These are phyloP conservation scores for Talaromyces stipitatus DNA, from an alignment of 495 filamentous ascomycete genomes.

Conservation along the genomic window DNA sequence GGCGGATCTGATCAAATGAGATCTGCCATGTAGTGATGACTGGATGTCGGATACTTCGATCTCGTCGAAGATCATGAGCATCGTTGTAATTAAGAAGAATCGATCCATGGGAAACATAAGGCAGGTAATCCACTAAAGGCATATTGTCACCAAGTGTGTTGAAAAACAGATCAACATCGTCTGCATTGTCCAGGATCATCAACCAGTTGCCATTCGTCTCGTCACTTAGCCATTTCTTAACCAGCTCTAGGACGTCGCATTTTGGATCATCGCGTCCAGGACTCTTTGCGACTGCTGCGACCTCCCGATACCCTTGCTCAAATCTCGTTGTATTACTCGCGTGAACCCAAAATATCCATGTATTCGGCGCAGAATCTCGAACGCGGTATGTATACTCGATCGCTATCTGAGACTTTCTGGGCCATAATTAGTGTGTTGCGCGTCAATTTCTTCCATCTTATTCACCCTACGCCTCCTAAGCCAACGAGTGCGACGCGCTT, in stretches of 20 bases:
- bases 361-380: constrained; percentile 18
- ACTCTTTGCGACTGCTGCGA: constrained; percentile 26
- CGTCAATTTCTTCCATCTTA: no score
- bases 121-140: constrained; percentile 21
- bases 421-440: no score
- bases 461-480: no score
- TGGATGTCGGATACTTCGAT: no score
- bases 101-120: constrained; percentile 23
- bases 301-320: constrained; percentile 33
- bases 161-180: constrained; percentile 21
- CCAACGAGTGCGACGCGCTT: constrained; percentile 37
- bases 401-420: no score
- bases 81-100: no score
- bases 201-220: constrained; percentile 14
- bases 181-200: constrained; percentile 28
- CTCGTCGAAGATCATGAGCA: no score
- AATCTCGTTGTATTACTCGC: constrained; percentile 26
- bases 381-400: constrained; percentile 39
- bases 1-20: no score
- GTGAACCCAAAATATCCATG: constrained; percentile 42
- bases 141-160: constrained; percentile 6
- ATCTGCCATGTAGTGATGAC: no score
- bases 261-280: constrained; percentile 13
- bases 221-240: constrained; percentile 13
- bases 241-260: constrained; percentile 12